A percentile compares a stretch with the other conserved stretches of the same genome.
These are phyloP conservation scores for Candida tetrigidarum DNA, from an alignment of 1,139 yeast genomes.

Conservation along the genomic window DNA sequence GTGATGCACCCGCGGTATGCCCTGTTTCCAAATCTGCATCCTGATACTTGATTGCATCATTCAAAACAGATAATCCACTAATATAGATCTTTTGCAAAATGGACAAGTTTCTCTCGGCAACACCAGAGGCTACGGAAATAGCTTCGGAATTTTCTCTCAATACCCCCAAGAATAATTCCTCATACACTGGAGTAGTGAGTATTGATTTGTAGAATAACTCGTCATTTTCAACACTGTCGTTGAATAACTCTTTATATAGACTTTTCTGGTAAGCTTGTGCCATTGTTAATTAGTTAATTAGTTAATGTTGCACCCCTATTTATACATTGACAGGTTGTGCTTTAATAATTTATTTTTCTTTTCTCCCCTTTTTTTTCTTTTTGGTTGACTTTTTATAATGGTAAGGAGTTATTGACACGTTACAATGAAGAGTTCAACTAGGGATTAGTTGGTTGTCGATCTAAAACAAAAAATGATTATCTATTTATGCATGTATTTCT, in stretches of 20 bases:
- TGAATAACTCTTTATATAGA: slow-evolving; percentile 31
- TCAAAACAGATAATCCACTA: slow-evolving; percentile 25
- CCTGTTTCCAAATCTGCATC: neutral
- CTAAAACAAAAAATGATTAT: too few species aligned
- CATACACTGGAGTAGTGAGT: slow-evolving; percentile 31
- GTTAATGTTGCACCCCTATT: too few species aligned
- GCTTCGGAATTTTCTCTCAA: slow-evolving; percentile 27
- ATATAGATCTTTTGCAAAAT: slow-evolving; percentile 23
- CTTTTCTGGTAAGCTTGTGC: slow-evolving; percentile 19
- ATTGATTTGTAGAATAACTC: slow-evolving; percentile 27
- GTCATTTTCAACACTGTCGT: slow-evolving; percentile 23
- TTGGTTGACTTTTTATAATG: too few species aligned
- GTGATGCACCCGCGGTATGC: neutral
- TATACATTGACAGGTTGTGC: too few species aligned
- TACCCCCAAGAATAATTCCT: slow-evolving; percentile 27
- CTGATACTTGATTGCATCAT: slow-evolving; percentile 19
- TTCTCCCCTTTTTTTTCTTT: too few species aligned
- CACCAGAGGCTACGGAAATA: slow-evolving; percentile 7
- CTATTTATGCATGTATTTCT: too few species aligned
- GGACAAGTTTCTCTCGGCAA: slow-evolving; percentile 10
- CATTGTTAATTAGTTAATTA: too few species aligned
- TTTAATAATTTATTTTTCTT: slow-evolving; percentile 12
- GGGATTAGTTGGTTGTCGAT: neutral
- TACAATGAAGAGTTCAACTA: neutral
- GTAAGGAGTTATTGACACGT: neutral